These are phyloP conservation scores for Pythium folliculosum DNA, from an alignment of 352 stramenopile genomes.

Conservation along the genomic window DNA sequence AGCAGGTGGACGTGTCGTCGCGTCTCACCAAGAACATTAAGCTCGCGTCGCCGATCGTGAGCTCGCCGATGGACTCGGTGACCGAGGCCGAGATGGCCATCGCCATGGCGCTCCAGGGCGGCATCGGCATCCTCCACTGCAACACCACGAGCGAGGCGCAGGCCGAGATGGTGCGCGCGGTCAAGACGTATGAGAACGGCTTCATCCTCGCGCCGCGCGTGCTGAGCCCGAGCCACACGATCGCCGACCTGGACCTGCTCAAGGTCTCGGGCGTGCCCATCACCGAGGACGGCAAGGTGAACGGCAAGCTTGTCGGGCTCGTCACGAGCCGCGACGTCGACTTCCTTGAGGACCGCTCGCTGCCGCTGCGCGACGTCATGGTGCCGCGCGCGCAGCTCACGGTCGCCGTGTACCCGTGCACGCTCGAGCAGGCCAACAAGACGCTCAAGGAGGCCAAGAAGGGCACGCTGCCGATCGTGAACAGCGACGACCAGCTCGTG, in stretches of 20 bases:
- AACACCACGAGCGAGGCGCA: constrained; percentile 97
- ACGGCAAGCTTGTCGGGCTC: constrained; percentile 95
- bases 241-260: constrained; percentile 92
- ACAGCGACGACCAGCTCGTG: constrained; percentile 94
- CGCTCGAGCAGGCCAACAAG: constrained; percentile 95
- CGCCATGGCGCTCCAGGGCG: constrained; percentile 96
- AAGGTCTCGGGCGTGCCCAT: constrained; percentile 98
- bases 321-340: constrained; percentile 98
- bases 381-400: constrained; percentile 80
- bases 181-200: constrained; percentile 99
- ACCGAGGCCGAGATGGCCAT: constrained; percentile 99
- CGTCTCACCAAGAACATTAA: constrained; percentile 91
- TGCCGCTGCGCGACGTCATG: constrained; percentile 72
- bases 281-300: constrained; percentile 94
- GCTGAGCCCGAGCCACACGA: constrained; percentile 90
- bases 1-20: constrained; percentile 93
- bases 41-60: constrained; percentile 94
- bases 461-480: constrained; percentile 98
- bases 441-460: constrained; percentile 97
- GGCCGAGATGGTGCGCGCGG: constrained; percentile 83
- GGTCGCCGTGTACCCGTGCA: constrained; percentile 92
- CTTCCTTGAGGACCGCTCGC: constrained; percentile 93
- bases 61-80: constrained; percentile 99
- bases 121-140: constrained; percentile 99
- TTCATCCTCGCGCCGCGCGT: constrained; percentile 99